Evolutionary conservation across 106 monocot species (phyloP).

Genomic region (Dendrobium catenatum): DNA sequence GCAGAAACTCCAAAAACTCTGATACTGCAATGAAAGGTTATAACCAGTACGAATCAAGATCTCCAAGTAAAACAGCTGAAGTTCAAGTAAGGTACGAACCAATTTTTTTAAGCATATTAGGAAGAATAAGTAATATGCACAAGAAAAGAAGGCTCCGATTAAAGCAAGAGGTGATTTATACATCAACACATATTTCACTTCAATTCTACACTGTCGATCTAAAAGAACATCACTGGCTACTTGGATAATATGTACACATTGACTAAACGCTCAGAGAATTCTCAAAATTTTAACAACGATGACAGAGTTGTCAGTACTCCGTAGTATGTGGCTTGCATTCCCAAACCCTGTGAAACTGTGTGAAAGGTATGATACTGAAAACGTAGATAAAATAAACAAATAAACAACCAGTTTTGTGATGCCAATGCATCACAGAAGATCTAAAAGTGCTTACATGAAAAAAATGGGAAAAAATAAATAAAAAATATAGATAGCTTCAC

Average conservation of each 20-base stretch:
- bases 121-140: background rate
- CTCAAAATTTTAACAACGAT: background rate
- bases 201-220: background rate
- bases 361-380: background rate
- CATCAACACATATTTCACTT: background rate
- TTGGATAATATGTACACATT: background rate
- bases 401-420: background rate
- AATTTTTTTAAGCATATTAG: background rate
- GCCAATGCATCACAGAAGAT: background rate
- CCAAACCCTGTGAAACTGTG: background rate
- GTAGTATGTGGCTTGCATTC: background rate
- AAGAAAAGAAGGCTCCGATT: background rate
- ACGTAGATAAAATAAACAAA: background rate
- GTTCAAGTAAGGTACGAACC: background rate
- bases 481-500: too few relatives aligned
- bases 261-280: background rate
- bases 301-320: background rate
- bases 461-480: too few relatives aligned
- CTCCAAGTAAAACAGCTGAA: background rate
- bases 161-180: background rate
- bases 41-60: background rate
- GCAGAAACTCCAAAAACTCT: conserved; percentile 61
- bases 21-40: conserved; percentile 18
- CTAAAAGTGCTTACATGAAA: background rate
- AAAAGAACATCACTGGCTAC: background rate